These are phyloP conservation scores for Dictyostelium firmibasis DNA, from an alignment of 78 protist species.

Conservation along the genomic window DNA sequence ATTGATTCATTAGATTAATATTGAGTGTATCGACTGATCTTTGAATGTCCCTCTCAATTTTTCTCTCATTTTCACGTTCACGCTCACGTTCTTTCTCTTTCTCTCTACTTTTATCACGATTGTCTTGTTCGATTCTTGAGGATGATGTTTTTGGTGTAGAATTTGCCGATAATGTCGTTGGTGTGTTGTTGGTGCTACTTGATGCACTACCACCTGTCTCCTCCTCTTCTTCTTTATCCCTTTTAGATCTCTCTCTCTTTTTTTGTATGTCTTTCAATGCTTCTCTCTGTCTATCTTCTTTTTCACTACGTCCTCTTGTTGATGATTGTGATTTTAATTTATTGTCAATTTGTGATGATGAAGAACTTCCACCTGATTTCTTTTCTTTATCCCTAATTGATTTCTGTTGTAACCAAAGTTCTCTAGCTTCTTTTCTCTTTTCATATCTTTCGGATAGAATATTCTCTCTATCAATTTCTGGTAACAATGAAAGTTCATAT, in stretches of 20 bases:
- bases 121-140: neutral
- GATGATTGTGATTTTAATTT: neutral
- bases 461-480: conserved; percentile 68
- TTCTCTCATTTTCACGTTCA: conserved; percentile 21
- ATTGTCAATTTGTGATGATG: neutral
- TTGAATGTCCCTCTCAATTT: conserved; percentile 5
- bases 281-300: conserved; percentile 4
- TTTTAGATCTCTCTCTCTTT: conserved; percentile 37
- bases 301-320: conserved; percentile 5
- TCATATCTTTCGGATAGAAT: conserved; percentile 41
- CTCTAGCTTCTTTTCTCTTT: conserved; percentile 42
- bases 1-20: conserved; percentile 23
- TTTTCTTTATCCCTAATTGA: neutral
- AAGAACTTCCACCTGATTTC: neutral
- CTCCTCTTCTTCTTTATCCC: neutral
- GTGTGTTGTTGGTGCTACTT: neutral
- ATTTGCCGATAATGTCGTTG: neutral
- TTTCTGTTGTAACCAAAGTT: conserved; percentile 34
- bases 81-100: conserved; percentile 6
- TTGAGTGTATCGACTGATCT: neutral
- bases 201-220: neutral
- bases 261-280: conserved; percentile 40
- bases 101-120: neutral
- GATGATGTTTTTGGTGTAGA: neutral
- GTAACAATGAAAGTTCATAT: conserved; percentile 11